Evolutionary conservation across 2,329 filamentous ascomycete species (phyloP), one percentile per base, ranked within the genome.

Genomic region (Aspergillus transmontanensis): DNA sequence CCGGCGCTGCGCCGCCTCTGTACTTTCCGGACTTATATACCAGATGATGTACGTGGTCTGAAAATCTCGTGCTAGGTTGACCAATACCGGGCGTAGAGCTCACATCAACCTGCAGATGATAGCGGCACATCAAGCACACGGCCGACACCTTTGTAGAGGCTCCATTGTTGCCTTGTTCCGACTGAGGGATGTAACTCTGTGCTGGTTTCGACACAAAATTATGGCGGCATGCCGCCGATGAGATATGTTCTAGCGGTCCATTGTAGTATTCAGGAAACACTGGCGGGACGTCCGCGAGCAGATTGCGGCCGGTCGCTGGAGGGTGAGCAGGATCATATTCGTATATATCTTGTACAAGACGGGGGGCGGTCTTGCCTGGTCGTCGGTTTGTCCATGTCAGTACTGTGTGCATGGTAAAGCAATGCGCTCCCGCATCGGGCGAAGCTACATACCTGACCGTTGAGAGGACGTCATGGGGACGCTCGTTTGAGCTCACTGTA

Each of bases 1-100:
- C 68, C 3, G 61, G 57, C 19, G 64, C 54, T 32, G 62, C 34
- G 10, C 69, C 72, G n/a, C 68, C 69, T 62, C 68, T 68, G 39
- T 77, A 70, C 58, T 74, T 74, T 26, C 74, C 70, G 60, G 77
- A 73, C 41, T 72, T 76, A 45, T 79, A 84, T 41, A 81, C 75
- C 62, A 90, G 83, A 73, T 91, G 89, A 73, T 92, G 89, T 6
- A 91, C 74, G 34, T 86, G 86, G 65, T 81, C 83, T 1, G 82
- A 76, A 12, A 71, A 64, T 59, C 79, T 82, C 4, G 84, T 83
- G 68, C 83, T 86, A 6, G 81, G 76, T 48, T 73, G 71, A 57
- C 71, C 75, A 36, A 75, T 75, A 54, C 72, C 74, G n/a, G 79
- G 73, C 14, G 78, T 79, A 67, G 85, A 86, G 63, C 84, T 82